Evolutionary conservation across 106 monocot species (phyloP).

Genomic region (Platanthera guangdongensis): DNA sequence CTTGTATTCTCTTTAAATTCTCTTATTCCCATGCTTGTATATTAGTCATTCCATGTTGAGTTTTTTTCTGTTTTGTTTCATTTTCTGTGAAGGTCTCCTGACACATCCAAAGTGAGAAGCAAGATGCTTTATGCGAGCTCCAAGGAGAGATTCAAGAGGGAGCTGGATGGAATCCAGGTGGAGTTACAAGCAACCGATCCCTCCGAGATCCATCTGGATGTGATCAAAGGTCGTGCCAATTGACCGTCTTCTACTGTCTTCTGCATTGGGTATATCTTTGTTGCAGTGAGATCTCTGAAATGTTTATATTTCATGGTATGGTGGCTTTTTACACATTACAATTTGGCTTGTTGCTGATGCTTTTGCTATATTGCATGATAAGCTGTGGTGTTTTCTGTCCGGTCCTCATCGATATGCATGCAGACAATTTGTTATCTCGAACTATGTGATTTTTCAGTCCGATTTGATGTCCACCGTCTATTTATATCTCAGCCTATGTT

Average conservation of each 20-base stretch:
- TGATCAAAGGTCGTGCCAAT: conserved; percentile 17
- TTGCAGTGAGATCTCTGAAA: not conserved
- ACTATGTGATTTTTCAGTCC: not conserved
- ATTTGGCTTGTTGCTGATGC: not conserved
- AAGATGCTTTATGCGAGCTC: conserved; percentile 11
- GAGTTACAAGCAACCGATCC: conserved; percentile 14
- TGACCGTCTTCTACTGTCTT: conserved; percentile 3
- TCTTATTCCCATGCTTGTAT: not conserved
- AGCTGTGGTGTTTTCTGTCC: not conserved
- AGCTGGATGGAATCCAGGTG: conserved; percentile 7
- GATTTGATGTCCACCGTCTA: not conserved
- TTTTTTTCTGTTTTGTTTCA: not conserved
- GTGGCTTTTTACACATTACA: not conserved
- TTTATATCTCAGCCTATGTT: not conserved
- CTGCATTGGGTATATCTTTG: not conserved
- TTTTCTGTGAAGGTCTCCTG: conserved; percentile 4
- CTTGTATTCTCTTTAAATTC: not conserved
- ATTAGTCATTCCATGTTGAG: not conserved
- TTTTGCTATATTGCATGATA: not conserved
- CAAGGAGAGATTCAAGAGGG: conserved; percentile 12
- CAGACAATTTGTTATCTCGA: not conserved
- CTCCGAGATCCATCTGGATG: conserved; percentile 14
- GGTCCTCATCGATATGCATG: not conserved
- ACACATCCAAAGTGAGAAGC: conserved; percentile 7
- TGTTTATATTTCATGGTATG: not conserved